Evolutionary conservation across 176 grass and related monocot species (phyloP), one percentile per base, ranked within the genome.

Genomic region (Rhynchospora pubera): DNA sequence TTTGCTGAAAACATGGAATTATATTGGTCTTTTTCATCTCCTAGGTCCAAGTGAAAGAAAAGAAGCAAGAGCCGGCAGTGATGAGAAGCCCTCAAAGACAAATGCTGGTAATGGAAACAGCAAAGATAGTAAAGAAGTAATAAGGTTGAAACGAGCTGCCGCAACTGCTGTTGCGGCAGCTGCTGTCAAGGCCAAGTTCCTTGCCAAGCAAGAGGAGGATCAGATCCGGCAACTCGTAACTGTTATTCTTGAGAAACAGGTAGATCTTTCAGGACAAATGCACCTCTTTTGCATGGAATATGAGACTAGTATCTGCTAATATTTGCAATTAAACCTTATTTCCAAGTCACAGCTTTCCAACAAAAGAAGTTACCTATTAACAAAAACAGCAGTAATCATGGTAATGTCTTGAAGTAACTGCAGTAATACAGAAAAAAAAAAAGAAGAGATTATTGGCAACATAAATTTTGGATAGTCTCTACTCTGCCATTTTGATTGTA

Each of bases 221-320:
- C 89, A 99, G 59, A 88, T 99, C 81, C 67, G 58, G 84, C 87
- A 87, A 79, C 79, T 93, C n/a, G 84, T 91, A 57, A 90, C 91
- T 19, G 84, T 91, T 55, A 87, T 95, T 84, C 91, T 95, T 57
- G 92, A 99, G 47, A 99, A 99, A 64, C 91, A 95, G 93, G 96
- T 99, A 87, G 3, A 44, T 15, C 10, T 60, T 83, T 77, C 6
- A 56, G 50, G 22, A 77, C 24, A 77, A 53, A 19, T 70, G 24
- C 24, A 32, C 24, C 50, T 77, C 50, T 24, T 13, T 77, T 77
- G 70, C 70, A 74, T 74, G 19, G 2, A 84, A 52, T 62, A 24
- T 56, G 50, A 77, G 50, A 70, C 18, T n/a, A 45, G 24, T 30
- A 18, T 23, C 23, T 30, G 16, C 50, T n/a, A 4, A 8, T 74